phyloP scores from a whole-genome alignment of 2,329 filamentous ascomycete species.

The Ophiostoma novo-ulmi region DNA sequence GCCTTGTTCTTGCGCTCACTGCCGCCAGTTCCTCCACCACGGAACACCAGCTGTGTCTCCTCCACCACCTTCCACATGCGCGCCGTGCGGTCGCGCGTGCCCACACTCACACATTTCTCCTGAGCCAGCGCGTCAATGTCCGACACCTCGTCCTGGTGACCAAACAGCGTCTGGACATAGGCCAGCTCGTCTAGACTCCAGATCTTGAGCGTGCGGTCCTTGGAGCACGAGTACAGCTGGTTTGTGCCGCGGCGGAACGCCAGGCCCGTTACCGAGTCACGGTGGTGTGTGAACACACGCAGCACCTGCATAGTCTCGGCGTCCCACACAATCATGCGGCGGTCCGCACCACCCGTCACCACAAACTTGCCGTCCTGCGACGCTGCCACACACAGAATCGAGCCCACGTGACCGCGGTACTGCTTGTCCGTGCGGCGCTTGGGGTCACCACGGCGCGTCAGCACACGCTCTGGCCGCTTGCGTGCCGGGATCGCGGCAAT shows the following conservation, averaged over 20 bases:
- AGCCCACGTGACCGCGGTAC: conserved; percentile 72
- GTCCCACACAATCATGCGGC: conserved; percentile 82
- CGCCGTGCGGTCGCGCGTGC: conserved; percentile 84
- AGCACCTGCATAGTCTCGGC: conserved; percentile 71
- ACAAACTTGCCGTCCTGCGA: conserved; percentile 87
- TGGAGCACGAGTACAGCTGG: conserved; percentile 85
- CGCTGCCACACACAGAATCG: conserved; percentile 78
- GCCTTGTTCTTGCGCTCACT: conserved; percentile 28
- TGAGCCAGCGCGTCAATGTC: conserved; percentile 77
- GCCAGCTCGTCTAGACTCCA: conserved; percentile 90
- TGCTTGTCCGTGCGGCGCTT: conserved; percentile 56
- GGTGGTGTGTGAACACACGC: conserved; percentile 84
- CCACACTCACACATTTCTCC: conserved; percentile 87
- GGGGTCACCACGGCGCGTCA: conserved; percentile 57
- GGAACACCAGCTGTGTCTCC: conserved; percentile 91
- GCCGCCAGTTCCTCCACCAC: conserved; percentile 62
- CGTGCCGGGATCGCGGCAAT: conserved; percentile 51
- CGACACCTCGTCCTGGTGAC: conserved; percentile 86
- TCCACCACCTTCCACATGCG: conserved; percentile 94
- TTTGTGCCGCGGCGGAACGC: conserved; percentile 84
- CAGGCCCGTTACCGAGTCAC: conserved; percentile 78
- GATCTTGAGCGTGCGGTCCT: conserved; percentile 89
- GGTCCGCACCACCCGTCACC: conserved; percentile 82
- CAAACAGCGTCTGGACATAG: conserved; percentile 93
- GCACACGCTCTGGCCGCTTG: conserved; percentile 58